A percentile compares a stretch with the other conserved stretches of the same genome.
Conservation (phyloP, 2,329 filamentous ascomycete species). For the Colletotrichum sp. region DNA sequence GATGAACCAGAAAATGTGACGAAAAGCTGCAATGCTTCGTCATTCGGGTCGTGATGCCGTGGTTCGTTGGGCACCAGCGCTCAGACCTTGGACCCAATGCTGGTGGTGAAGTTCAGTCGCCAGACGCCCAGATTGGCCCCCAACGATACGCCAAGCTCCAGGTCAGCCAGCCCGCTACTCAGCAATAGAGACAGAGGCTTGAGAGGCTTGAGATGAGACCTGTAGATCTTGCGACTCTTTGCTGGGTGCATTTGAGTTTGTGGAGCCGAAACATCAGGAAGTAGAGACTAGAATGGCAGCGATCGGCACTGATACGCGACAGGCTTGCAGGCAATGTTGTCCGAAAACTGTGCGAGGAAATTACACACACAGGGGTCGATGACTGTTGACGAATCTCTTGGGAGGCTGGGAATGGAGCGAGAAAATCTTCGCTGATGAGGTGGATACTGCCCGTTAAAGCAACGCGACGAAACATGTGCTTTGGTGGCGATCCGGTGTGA, state of each 20-base stretch:
- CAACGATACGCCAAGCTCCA: background rate
- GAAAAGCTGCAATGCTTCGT: background rate
- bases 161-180: background rate
- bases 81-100: background rate
- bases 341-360: slow-evolving; percentile 11
- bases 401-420: background rate
- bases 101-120: background rate
- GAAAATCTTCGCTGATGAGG: background rate
- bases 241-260: slow-evolving; percentile 6
- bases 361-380: slow-evolving; percentile 3
- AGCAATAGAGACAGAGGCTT: background rate
- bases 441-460: background rate
- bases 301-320: slow-evolving; percentile 11
- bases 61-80: slow-evolving; percentile 11
- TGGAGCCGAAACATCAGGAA: slow-evolving; percentile 12
- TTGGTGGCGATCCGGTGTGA: background rate
- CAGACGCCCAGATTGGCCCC: background rate
- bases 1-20: background rate
- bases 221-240: slow-evolving; percentile 14
- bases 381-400: background rate
- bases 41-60: background rate
- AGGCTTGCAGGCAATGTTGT: background rate
- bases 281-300: background rate
- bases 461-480: background rate
- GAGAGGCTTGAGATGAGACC: slow-evolving; percentile 18